Evolutionary conservation across 1,284 basidiomycete genomes (phyloP), one percentile per base, ranked within the genome.

Genomic region (Ustilago sp.): DNA sequence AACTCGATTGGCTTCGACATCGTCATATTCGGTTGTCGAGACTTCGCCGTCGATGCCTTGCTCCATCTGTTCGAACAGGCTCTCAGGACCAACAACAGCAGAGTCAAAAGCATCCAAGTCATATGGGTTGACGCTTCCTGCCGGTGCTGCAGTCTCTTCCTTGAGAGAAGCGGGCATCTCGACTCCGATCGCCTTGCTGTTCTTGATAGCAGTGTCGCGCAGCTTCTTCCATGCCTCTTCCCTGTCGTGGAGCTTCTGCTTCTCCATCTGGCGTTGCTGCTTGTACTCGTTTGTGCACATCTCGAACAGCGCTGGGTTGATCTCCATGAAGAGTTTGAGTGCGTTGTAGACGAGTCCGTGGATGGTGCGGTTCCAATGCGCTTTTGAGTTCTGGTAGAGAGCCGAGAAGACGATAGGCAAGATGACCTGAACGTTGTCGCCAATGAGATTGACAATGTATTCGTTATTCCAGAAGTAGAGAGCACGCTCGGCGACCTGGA

Each of bases 301-400:
- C 83, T 98, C 95, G 83, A 99, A 98, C 34, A 98, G 88, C 80
- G 95, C 93, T 1, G 94, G 94, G 86, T 98, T 99, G 86, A 99
- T 95, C 87, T 99, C 96, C 95, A 99, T 99, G 88, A 98, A 97
- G 68, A 99, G 87, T 87, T 97, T 99, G 86, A 99, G 89, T 3
- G 97, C 96, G 85, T 98, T 98, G 89, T 97, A 99, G 28, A 99
- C 95, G 92, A 99, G 95, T 68, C 94, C 94, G 83, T 99, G 96
- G 83, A 99, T 99, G 55, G 97, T 98, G 75, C 95, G 89, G 88
- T 99, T 99, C 97, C 97, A 99, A 87, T 99, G 97, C 45, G 93
- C 92, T 87, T 94, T 94, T 39, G 96, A 98, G 87, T 98, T 99
- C 60, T 92, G 93, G 87, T 98, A 98, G 77, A 99, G 88, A 8